Percentiles rank a stretch among this genome's conserved stretches.
These are phyloP conservation scores for Dioszegia hungarica DNA, from an alignment of 768 basidiomycete genomes.

Conservation along the genomic window DNA sequence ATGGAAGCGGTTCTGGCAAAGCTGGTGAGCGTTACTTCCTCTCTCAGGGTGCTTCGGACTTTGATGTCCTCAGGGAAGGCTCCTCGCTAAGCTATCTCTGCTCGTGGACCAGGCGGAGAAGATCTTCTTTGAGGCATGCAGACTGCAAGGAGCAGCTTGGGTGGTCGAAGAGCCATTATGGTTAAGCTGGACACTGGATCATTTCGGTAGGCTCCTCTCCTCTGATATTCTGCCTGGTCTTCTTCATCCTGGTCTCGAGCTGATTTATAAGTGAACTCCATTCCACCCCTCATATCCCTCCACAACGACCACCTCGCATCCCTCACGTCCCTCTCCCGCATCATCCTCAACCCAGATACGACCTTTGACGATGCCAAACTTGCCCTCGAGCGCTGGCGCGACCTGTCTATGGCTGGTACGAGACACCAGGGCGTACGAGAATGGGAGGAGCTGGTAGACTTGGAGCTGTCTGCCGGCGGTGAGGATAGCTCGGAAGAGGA, in stretches of 20 bases:
- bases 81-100: slow-evolving; percentile 23
- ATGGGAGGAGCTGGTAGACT: slow-evolving; percentile 37
- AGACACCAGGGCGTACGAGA: slow-evolving; percentile 24
- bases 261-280: slow-evolving; percentile 24
- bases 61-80: slow-evolving; percentile 23
- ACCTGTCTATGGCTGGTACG: slow-evolving; percentile 24
- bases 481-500: slow-evolving; percentile 13
- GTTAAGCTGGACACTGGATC: slow-evolving; percentile 38
- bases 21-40: slow-evolving; percentile 21
- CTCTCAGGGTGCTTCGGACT: not conserved
- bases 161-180: slow-evolving; percentile 32
- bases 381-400: slow-evolving; percentile 33
- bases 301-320: slow-evolving; percentile 23
- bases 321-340: slow-evolving; percentile 13
- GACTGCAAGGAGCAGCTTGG: slow-evolving; percentile 14
- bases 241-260: not conserved
- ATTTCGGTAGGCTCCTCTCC: slow-evolving; percentile 24
- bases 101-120: slow-evolving; percentile 36
- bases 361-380: slow-evolving; percentile 34
- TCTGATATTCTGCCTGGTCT: no score
- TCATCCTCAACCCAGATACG: slow-evolving; percentile 18
- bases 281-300: slow-evolving; percentile 19
- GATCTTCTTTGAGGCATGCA: slow-evolving; percentile 32
- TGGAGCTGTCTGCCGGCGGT: slow-evolving; percentile 20
- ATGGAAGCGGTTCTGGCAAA: slow-evolving; percentile 28